These are phyloP conservation scores for Cladosporium velox DNA, from an alignment of 2,329 filamentous ascomycete species.

Conservation along the genomic window DNA sequence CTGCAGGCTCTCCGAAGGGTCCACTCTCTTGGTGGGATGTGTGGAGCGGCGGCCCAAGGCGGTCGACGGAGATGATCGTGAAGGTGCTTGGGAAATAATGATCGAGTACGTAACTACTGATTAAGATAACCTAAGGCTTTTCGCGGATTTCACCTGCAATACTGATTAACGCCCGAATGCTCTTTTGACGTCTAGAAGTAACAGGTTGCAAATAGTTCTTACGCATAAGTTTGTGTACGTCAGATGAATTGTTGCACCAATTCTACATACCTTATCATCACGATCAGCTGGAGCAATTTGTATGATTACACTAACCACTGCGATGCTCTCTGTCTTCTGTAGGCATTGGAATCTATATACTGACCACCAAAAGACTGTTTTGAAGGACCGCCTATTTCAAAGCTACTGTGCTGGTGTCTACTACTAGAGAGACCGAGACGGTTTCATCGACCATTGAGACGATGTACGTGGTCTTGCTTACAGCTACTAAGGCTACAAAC, in stretches of 20 bases:
- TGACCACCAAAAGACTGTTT: too few species aligned
- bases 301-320: neutral
- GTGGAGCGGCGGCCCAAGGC: neutral
- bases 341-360: too few species aligned
- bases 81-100: neutral
- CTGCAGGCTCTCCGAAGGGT: slow-evolving; percentile 2
- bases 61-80: neutral
- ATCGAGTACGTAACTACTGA: neutral
- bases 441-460: too few species aligned
- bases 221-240: neutral
- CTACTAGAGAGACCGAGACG: too few species aligned
- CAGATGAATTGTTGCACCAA: neutral
- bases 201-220: neutral
- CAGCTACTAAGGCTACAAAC: too few species aligned
- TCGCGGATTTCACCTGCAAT: neutral
- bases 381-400: too few species aligned
- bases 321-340: neutral
- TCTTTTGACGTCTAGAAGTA: too few species aligned
- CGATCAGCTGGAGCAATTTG: neutral
- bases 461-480: too few species aligned
- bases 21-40: slow-evolving; percentile 7
- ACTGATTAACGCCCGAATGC: too few species aligned
- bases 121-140: neutral
- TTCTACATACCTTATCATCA: neutral
- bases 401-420: too few species aligned